A percentile compares a stretch with the other conserved stretches of the same genome.
These are phyloP conservation scores for Hemisphaericaspora subhashii DNA, from an alignment of 1,139 yeast species.

Conservation along the genomic window DNA sequence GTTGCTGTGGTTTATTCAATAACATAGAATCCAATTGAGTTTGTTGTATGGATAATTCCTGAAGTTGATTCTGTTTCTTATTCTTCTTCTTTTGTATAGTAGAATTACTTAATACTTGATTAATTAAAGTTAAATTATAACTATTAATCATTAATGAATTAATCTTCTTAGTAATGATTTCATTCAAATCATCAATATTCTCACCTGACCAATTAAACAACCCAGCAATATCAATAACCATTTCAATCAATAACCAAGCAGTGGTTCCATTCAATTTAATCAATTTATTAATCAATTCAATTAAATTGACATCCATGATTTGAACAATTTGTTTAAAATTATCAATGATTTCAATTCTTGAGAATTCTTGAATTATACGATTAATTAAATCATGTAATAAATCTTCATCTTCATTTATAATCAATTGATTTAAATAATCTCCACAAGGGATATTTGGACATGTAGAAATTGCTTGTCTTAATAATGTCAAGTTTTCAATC, in stretches of 20 bases:
- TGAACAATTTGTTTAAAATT: conserved; percentile 25
- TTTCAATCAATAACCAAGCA: conserved; percentile 62
- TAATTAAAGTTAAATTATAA: conserved; percentile 55
- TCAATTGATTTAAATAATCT: conserved; percentile 62
- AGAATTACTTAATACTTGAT: conserved; percentile 41
- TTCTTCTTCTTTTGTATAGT: conserved; percentile 21
- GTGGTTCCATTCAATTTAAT: conserved; percentile 27
- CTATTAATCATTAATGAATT: conserved; percentile 50
- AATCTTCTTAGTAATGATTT: conserved; percentile 49
- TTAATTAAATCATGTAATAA: conserved; percentile 68
- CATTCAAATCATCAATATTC: conserved; percentile 45
- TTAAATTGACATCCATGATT: conserved; percentile 31
- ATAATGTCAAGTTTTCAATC: conserved; percentile 53
- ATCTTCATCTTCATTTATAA: conserved; percentile 51
- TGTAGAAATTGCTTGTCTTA: conserved; percentile 79
- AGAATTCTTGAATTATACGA: conserved; percentile 63
- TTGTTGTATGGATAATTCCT: conserved; percentile 20
- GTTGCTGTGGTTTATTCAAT: conserved; percentile 27
- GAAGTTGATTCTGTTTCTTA: conserved; percentile 22
- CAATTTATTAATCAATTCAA: conserved; percentile 36
- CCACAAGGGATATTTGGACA: conserved; percentile 67
- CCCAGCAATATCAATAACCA: conserved; percentile 73
- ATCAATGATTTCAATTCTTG: conserved; percentile 47
- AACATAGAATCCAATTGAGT: conserved; percentile 41
- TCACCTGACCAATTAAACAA: conserved; percentile 59